Percentiles rank a stretch among this genome's conserved stretches.
Evolutionary conservation across 768 basidiomycete species (phyloP).

Genomic region (Vararia minispora): DNA sequence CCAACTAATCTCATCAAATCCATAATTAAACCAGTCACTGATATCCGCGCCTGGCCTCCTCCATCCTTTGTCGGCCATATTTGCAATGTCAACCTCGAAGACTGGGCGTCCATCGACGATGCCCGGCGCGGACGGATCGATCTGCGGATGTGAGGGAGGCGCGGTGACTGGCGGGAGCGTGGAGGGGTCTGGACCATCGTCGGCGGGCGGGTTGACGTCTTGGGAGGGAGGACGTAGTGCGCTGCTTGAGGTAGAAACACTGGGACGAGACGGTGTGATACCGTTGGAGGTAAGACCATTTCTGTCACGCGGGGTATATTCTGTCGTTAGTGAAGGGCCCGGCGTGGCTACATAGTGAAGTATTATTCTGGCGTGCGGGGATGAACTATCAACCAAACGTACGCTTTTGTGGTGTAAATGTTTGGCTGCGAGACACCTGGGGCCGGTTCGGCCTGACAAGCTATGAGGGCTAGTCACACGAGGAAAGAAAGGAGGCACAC

Average conservation of each 20-base stretch:
- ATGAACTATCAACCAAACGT: background rate
- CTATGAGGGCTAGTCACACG: background rate
- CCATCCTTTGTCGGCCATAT: conserved; percentile 82
- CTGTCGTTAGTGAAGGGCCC: conserved; percentile 62
- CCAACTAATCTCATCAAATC: conserved; percentile 96
- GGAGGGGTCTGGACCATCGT: conserved; percentile 51
- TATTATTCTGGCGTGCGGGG: background rate
- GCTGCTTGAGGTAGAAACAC: conserved; percentile 14
- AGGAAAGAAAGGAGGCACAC: conserved; percentile 23
- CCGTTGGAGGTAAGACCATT: conserved; percentile 29
- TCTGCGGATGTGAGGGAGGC: conserved; percentile 68
- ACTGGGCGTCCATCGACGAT: conserved; percentile 67
- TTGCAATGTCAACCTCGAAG: conserved; percentile 71
- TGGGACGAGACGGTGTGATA: conserved; percentile 16
- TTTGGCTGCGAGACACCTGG: conserved; percentile 21
- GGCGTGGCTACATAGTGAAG: conserved; percentile 25
- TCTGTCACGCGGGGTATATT: conserved; percentile 68
- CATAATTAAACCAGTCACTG: conserved; percentile 98
- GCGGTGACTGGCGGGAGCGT: conserved; percentile 57
- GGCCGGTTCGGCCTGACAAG: conserved; percentile 24
- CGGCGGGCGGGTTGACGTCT: conserved; percentile 12
- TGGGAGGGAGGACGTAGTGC: conserved; percentile 1
- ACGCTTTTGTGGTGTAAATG: conserved; percentile 21
- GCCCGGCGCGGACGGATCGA: conserved; percentile 60
- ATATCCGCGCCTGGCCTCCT: conserved; percentile 84